phyloP scores from a whole-genome alignment of 768 basidiomycete genomes.

The Lactarius pseudohatsudake region DNA sequence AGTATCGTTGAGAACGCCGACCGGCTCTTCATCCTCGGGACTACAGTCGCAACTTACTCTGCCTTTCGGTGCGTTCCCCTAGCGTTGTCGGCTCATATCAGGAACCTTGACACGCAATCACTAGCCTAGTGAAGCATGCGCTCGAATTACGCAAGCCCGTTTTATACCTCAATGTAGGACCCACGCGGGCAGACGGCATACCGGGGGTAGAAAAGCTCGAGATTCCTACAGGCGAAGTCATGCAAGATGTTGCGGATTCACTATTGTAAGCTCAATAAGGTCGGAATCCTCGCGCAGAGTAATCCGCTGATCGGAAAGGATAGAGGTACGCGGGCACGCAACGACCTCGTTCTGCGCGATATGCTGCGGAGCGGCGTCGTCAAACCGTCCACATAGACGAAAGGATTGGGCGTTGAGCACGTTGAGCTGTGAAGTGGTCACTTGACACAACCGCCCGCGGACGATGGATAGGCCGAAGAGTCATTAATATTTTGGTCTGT shows the following conservation, averaged over 20 bases:
- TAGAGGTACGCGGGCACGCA: slow-evolving; percentile 47
- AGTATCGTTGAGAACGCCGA: slow-evolving; percentile 58
- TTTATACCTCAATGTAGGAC: slow-evolving; percentile 83
- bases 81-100: background rate
- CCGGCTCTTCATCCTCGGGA: slow-evolving; percentile 78
- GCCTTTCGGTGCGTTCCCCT: slow-evolving; percentile 65
- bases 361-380: slow-evolving; percentile 63
- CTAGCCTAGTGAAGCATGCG: slow-evolving; percentile 74
- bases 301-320: background rate
- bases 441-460: background rate
- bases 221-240: slow-evolving; percentile 66
- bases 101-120: slow-evolving; percentile 32
- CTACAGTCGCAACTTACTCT: slow-evolving; percentile 90
- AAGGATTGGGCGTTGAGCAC: slow-evolving; percentile 33
- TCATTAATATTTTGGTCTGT: slow-evolving; percentile 18
- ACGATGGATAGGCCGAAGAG: background rate
- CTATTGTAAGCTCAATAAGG: slow-evolving; percentile 53
- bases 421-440: background rate
- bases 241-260: slow-evolving; percentile 60
- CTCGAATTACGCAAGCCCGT: slow-evolving; percentile 73
- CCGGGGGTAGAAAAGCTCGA: slow-evolving; percentile 78
- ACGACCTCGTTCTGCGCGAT: slow-evolving; percentile 47
- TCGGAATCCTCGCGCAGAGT: background rate
- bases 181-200: slow-evolving; percentile 77
- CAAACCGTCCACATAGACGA: slow-evolving; percentile 43